A percentile compares a stretch with the other conserved stretches of the same genome.
Evolutionary conservation across 2,329 filamentous ascomycete genomes (phyloP).

Genomic region (Pseudogymnoascus sp.): DNA sequence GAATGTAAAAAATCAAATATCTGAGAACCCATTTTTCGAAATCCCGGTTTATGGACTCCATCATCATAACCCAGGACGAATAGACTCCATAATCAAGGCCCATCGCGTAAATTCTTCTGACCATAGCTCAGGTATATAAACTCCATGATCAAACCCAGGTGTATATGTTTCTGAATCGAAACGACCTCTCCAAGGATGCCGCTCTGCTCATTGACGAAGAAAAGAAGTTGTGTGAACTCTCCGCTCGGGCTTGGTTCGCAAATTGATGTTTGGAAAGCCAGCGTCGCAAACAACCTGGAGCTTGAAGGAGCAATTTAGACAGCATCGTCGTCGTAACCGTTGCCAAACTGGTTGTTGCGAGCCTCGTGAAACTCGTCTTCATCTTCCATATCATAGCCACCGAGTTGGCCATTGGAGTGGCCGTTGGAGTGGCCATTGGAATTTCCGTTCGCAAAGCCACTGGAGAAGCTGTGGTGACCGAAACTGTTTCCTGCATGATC

Average conservation of each 20-base stretch:
- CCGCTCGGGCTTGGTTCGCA: too few species aligned
- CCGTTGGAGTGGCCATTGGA: background rate
- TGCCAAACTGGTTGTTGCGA: background rate
- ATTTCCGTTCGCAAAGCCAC: background rate
- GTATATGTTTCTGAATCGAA: background rate
- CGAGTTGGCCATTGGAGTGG: background rate
- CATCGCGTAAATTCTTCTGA: background rate
- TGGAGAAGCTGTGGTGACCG: background rate
- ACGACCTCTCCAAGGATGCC: background rate
- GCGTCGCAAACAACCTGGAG: background rate
- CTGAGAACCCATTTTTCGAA: background rate
- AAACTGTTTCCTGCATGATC: background rate
- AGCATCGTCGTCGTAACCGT: background rate
- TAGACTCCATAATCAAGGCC: background rate
- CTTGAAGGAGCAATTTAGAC: background rate
- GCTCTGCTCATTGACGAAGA: background rate
- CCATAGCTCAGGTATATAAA: background rate
- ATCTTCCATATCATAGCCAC: background rate
- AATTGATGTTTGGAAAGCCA: background rate
- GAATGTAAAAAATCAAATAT: background rate
- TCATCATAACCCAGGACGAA: background rate
- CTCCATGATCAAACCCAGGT: background rate
- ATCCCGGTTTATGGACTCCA: background rate
- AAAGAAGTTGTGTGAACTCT: background rate
- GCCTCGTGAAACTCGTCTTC: background rate